Percentiles rank a stretch among this genome's conserved stretches.
phyloP scores from a whole-genome alignment of 2,329 filamentous ascomycete genomes.

The Exophiala dermatitidis region DNA sequence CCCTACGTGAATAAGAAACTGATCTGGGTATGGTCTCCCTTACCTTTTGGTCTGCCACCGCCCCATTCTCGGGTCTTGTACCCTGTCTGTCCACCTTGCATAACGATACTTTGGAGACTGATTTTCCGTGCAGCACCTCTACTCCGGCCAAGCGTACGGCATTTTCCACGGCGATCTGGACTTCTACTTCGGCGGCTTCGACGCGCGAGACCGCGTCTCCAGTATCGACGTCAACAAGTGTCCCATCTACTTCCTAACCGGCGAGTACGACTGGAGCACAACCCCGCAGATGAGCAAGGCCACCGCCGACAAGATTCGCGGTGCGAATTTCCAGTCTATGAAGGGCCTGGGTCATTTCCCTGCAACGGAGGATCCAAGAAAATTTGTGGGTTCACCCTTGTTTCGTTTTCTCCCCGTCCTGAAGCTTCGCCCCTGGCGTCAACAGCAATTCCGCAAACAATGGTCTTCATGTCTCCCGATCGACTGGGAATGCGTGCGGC shows the following conservation, averaged over 20 bases:
- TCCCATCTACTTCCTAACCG: slow-evolving; percentile 46
- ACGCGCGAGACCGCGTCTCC: slow-evolving; percentile 40
- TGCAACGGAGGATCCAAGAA: slow-evolving; percentile 39
- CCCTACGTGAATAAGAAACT: slow-evolving; percentile 42
- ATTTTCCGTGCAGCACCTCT: slow-evolving; percentile 34
- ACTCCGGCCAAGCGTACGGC: slow-evolving; percentile 45
- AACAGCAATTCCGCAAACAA: background rate
- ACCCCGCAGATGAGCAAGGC: slow-evolving; percentile 42
- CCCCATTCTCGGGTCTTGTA: background rate
- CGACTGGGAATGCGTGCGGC: background rate
- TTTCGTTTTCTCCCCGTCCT: no score
- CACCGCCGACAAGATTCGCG: slow-evolving; percentile 43
- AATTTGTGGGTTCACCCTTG: slow-evolving; percentile 30
- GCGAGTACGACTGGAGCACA: slow-evolving; percentile 32
- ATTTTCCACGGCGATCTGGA: slow-evolving; percentile 48
- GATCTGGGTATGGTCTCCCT: slow-evolving; percentile 32
- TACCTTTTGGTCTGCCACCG: background rate
- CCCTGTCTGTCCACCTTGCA: background rate
- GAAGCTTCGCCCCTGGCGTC: no score
- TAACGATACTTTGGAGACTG: background rate
- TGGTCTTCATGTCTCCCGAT: background rate
- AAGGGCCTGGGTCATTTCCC: slow-evolving; percentile 44
- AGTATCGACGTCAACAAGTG: slow-evolving; percentile 44
- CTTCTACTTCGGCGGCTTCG: slow-evolving; percentile 47
- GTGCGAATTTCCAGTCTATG: slow-evolving; percentile 41